phyloP scores from a whole-genome alignment of 2,329 filamentous ascomycete genomes.

The Claviceps sp. region DNA sequence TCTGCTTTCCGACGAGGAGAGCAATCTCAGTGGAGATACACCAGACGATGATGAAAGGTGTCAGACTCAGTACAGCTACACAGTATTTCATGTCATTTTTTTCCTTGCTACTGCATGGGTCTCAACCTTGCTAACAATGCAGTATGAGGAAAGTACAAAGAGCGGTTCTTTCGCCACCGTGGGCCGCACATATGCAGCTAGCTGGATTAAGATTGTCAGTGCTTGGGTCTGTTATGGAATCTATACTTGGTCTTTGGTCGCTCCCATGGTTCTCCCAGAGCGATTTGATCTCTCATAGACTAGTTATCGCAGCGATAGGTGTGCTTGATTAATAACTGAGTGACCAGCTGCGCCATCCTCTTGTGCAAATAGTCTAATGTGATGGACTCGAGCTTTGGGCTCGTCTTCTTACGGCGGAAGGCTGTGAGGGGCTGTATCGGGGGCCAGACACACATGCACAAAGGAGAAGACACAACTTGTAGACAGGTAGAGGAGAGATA shows the following conservation, averaged over 20 bases:
- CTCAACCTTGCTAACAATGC: conserved; percentile 71
- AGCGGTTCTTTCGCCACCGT: conserved; percentile 76
- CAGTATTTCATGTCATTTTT: conserved; percentile 94
- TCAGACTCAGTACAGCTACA: conserved; percentile 90
- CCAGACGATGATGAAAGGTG: conserved; percentile 77
- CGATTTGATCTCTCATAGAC: conserved; percentile 51
- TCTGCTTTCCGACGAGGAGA: conserved; percentile 60
- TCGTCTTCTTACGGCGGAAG: too few species aligned
- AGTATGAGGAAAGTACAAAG: conserved; percentile 51
- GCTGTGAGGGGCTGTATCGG: too few species aligned
- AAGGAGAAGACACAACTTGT: too few species aligned
- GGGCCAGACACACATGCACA: too few species aligned
- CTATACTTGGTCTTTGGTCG: conserved; percentile 85
- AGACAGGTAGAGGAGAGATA: too few species aligned
- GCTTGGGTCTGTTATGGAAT: conserved; percentile 93
- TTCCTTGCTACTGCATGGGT: conserved; percentile 94
- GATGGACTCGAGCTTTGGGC: too few species aligned
- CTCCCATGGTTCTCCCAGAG: conserved; percentile 74
- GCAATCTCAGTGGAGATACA: conserved; percentile 47
- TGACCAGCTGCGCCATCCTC: too few species aligned
- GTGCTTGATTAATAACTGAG: too few species aligned
- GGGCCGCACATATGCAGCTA: conserved; percentile 89
- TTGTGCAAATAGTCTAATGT: too few species aligned
- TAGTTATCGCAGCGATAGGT: neutral
- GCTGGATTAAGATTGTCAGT: conserved; percentile 98